These are phyloP conservation scores for Zymoseptoria brevis DNA, from an alignment of 2,329 filamentous ascomycete genomes.

Conservation along the genomic window DNA sequence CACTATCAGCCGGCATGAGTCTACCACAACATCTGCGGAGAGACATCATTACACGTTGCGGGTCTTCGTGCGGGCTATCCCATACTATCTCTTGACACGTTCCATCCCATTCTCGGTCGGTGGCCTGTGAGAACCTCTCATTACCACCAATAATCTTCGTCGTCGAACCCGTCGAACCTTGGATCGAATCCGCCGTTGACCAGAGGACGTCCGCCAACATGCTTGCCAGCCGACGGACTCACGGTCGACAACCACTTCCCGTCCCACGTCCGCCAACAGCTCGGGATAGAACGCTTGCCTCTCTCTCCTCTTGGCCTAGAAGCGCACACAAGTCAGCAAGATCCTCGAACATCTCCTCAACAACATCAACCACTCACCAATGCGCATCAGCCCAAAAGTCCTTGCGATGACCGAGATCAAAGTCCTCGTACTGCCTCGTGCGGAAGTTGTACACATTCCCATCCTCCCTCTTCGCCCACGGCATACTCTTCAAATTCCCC, in stretches of 20 bases:
- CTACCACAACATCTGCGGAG: background rate
- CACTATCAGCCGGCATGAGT: background rate
- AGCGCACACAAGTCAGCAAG: background rate
- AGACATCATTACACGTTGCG: background rate
- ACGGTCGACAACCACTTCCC: constrained; percentile 25
- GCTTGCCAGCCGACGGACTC: constrained; percentile 14
- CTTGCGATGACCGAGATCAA: constrained; percentile 7
- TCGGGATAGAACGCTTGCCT: constrained; percentile 17
- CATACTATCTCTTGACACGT: background rate
- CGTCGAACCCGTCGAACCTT: background rate
- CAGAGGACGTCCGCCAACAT: constrained; percentile 20
- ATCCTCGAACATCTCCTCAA: background rate
- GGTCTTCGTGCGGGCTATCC: background rate
- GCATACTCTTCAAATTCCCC: constrained; percentile 16
- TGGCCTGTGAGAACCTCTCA: background rate
- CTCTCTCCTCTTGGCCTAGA: constrained; percentile 12
- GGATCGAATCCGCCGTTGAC: background rate
- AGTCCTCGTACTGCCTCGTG: constrained; percentile 19
- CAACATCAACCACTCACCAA: constrained; percentile 13
- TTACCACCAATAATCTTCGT: background rate
- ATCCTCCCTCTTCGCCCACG: constrained; percentile 13
- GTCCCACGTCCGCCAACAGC: constrained; percentile 14
- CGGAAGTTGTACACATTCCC: constrained; percentile 24
- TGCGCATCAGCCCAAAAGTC: constrained; percentile 25
- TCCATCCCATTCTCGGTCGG: background rate